phyloP scores from a whole-genome alignment of 2,329 filamentous ascomycete genomes.

The Lasiodiplodia theobromae region DNA sequence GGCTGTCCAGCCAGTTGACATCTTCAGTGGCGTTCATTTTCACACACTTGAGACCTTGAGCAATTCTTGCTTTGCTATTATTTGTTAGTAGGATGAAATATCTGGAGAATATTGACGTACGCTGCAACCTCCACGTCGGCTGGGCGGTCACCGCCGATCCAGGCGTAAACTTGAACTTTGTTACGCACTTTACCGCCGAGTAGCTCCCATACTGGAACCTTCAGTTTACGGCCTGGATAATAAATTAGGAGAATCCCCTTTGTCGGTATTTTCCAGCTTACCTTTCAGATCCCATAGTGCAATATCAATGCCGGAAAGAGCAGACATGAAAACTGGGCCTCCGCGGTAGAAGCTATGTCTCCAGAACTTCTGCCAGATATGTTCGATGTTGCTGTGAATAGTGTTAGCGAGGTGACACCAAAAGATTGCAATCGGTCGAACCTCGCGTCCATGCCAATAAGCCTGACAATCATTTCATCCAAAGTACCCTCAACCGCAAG shows the following conservation, averaged over 20 bases:
- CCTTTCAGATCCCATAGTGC: constrained; percentile 33
- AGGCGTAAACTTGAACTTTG: constrained; percentile 48
- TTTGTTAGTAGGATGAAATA: not conserved
- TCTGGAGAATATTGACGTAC: constrained; percentile 47
- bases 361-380: constrained; percentile 80
- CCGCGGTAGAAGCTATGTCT: constrained; percentile 75
- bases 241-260: not conserved
- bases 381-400: constrained; percentile 71
- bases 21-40: constrained; percentile 86
- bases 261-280: constrained; percentile 42
- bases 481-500: constrained; percentile 77
- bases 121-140: constrained; percentile 69
- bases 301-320: constrained; percentile 28
- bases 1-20: constrained; percentile 77
- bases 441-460: constrained; percentile 74
- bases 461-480: constrained; percentile 68
- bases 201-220: constrained; percentile 23
- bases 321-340: constrained; percentile 28
- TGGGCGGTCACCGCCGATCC: constrained; percentile 79
- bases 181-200: constrained; percentile 19
- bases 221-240: constrained; percentile 15
- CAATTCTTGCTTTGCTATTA: constrained; percentile 60
- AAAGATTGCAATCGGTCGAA: constrained; percentile 41
- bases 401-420: not conserved
- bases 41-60: constrained; percentile 69